These are phyloP conservation scores for Pisolithus microcarpus DNA, from an alignment of 768 basidiomycete genomes.

Conservation along the genomic window DNA sequence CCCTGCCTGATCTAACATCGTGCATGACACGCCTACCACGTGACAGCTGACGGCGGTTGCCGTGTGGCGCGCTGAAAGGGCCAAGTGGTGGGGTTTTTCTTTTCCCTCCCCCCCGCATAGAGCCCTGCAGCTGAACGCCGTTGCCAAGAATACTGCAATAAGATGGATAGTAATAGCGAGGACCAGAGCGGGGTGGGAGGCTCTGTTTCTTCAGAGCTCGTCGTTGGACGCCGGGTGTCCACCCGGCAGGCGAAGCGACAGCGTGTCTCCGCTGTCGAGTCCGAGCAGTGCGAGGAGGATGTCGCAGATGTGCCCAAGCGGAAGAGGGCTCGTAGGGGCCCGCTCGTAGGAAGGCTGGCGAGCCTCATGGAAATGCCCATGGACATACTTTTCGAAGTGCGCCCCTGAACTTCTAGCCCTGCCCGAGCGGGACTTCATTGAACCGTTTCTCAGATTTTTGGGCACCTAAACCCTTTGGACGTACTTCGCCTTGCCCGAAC, in stretches of 20 bases:
- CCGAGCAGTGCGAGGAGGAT: conserved; percentile 5
- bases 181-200: not conserved
- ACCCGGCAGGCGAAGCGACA: conserved; percentile 21
- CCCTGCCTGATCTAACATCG: conserved; percentile 14
- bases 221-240: conserved; percentile 16
- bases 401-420: conserved; percentile 16
- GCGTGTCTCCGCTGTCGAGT: conserved; percentile 10
- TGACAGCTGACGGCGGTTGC: conserved; percentile 28
- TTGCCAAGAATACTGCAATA: not conserved
- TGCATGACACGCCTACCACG: conserved; percentile 13
- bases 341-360: conserved; percentile 23
- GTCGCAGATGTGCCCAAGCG: not conserved
- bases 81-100: not conserved
- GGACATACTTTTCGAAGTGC: conserved; percentile 29
- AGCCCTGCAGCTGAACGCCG: not conserved
- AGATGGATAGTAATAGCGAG: conserved; percentile 16
- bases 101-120: conserved; percentile 10
- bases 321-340: conserved; percentile 18
- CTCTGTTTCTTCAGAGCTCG: conserved; percentile 13
- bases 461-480: conserved; percentile 44
- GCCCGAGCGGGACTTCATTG: not conserved
- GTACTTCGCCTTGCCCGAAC: conserved; percentile 44
- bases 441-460: conserved; percentile 38
- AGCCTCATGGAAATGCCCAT: conserved; percentile 30
- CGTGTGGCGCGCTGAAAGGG: conserved; percentile 25